Evolutionary conservation across 306 rosid genomes (phyloP), one percentile per base, ranked within the genome.

Genomic region (Quillaja saponaria): DNA sequence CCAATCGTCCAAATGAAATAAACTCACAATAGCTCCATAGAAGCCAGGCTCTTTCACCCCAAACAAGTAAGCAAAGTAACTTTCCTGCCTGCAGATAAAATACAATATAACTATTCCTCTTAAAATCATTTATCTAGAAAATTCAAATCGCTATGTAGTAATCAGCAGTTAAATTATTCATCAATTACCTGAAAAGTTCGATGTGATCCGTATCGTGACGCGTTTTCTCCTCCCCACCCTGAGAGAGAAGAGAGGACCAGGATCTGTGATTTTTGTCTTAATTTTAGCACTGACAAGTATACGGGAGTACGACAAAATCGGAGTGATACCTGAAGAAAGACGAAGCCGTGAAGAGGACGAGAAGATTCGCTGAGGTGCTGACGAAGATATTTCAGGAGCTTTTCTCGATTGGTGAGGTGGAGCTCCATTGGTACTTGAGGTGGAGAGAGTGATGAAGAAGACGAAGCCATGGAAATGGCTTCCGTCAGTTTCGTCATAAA

Each of bases 61-160:
- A 68, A 87, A 91, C 78, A 87, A 69, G 80, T 91, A 91, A 55
- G 96, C 97, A 37, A 91, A 85, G 85, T 74, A 83, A 77, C 97
- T 91, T 87, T 91, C 97, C 82, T 91, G 97, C 71, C 96, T 78
- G 49, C 55, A 10, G 56, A 44, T 1, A 40, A 3, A 61, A 3
- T 12, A 3, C 21, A 0, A 42, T 37, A 37, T 10, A 37, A 37
- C 40, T 10, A 37, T 10, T 37, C 40, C 40, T 37, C 10, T 10
- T 6, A 6, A 37, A 37, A 5, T 37, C 40, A 37, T 37, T 37
- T 37, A 5, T 10, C 40, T 37, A 37, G 6, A 10, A 44, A 55
- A 54, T 17, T 20, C 20, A 61, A 61, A 61, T 15, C 10, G 2
- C 7, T 8, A 31, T 0, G 28, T 2, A 7, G 17, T 37, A 35